Percentiles rank a stretch among this genome's conserved stretches.
Conservation (phyloP, 768 basidiomycete genomes). For the Leccinum broughii region DNA sequence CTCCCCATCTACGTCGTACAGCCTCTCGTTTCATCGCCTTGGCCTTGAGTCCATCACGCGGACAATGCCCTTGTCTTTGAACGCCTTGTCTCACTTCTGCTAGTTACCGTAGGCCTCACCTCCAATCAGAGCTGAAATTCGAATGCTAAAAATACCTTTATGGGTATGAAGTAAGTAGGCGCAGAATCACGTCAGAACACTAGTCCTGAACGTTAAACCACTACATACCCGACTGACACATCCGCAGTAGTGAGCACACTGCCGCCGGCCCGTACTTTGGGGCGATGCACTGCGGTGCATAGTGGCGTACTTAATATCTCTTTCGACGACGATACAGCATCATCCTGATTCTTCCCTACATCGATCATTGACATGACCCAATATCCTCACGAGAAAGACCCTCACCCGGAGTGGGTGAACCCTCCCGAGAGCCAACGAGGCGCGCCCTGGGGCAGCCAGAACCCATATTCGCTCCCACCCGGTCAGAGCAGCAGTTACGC, state of each 20-base stretch:
- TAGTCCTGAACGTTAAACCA: too few relatives aligned
- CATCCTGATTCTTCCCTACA: neutral
- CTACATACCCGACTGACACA: too few relatives aligned
- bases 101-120: too few relatives aligned
- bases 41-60: neutral
- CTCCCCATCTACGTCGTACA: neutral
- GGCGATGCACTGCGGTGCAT: neutral
- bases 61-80: neutral
- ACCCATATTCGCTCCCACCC: neutral
- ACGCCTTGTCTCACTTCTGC: neutral
- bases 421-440: constrained; percentile 5
- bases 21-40: neutral
- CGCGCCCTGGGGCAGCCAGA: constrained; percentile 13
- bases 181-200: too few relatives aligned
- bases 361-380: constrained; percentile 17
- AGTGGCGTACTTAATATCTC: neutral
- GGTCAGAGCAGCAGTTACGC: neutral
- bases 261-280: too few relatives aligned
- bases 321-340: neutral
- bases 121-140: too few relatives aligned
- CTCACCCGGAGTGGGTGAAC: constrained; percentile 16
- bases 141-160: too few relatives aligned
- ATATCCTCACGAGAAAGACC: constrained; percentile 28
- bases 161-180: too few relatives aligned
- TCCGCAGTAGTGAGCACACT: too few relatives aligned